Evolutionary conservation across 352 stramenopile species (phyloP).

Genomic region (Phytophthora hybrid): DNA sequence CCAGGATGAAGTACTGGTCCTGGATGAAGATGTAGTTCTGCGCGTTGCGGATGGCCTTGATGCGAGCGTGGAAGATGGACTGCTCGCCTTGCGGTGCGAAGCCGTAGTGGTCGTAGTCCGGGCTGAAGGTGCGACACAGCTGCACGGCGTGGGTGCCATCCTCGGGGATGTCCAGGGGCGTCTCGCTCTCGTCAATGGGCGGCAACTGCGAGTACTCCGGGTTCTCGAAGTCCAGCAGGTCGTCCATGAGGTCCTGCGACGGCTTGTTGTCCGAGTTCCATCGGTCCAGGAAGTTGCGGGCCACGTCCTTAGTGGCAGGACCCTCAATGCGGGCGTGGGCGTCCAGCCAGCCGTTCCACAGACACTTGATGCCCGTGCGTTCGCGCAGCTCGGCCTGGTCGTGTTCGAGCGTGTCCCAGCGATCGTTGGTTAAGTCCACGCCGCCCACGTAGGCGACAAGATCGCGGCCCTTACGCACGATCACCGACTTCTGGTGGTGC

Average conservation of each 20-base stretch:
- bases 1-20: constrained; percentile 71
- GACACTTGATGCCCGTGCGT: constrained; percentile 43
- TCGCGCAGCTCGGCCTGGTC: constrained; percentile 58
- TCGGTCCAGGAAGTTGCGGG: constrained; percentile 66
- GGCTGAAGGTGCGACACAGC: constrained; percentile 67
- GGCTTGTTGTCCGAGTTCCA: constrained; percentile 62
- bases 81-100: constrained; percentile 66
- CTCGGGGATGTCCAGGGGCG: constrained; percentile 11
- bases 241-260: constrained; percentile 50
- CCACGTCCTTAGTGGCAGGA: constrained; percentile 57
- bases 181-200: constrained; percentile 22
- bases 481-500: constrained; percentile 79
- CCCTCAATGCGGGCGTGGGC: constrained; percentile 57
- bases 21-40: constrained; percentile 69
- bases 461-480: constrained; percentile 51
- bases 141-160: constrained; percentile 44
- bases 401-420: constrained; percentile 70
- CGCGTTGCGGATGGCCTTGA: constrained; percentile 59
- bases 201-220: constrained; percentile 36
- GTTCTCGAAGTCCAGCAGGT: constrained; percentile 65
- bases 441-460: constrained; percentile 63
- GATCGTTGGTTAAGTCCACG: constrained; percentile 64
- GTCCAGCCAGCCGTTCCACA: constrained; percentile 71
- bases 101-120: constrained; percentile 52
- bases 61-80: constrained; percentile 52